Percentiles rank a stretch among this genome's conserved stretches.
Conservation (phyloP, 2,329 filamentous ascomycete species). For the Polychaeton citri region DNA sequence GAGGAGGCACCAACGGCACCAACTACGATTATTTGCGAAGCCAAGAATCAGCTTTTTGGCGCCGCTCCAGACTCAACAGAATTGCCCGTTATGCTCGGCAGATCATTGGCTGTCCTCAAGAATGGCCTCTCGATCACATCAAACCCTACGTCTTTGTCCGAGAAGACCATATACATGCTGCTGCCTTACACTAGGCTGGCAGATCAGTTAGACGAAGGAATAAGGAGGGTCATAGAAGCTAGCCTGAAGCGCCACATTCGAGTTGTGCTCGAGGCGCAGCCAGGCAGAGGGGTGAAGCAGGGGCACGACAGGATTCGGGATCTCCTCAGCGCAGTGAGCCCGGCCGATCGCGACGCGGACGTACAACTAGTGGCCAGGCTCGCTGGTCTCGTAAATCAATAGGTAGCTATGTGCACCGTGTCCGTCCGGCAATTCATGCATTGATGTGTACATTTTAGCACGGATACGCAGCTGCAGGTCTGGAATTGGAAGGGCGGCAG, state of each 20-base stretch:
- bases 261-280: background rate
- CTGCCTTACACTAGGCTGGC: slow-evolving; percentile 27
- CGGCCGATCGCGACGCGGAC: background rate
- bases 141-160: slow-evolving; percentile 27
- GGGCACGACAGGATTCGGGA: background rate
- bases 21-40: slow-evolving; percentile 51
- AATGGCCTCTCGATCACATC: slow-evolving; percentile 26
- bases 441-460: too few species aligned
- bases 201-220: slow-evolving; percentile 36
- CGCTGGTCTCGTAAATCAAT: too few species aligned
- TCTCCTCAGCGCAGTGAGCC: background rate
- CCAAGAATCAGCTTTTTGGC: slow-evolving; percentile 57
- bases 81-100: slow-evolving; percentile 59
- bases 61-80: slow-evolving; percentile 49
- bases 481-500: too few species aligned
- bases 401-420: too few species aligned
- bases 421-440: too few species aligned
- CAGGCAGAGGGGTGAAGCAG: background rate
- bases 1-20: slow-evolving; percentile 39
- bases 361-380: background rate
- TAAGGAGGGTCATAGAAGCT: slow-evolving; percentile 38
- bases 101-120: slow-evolving; percentile 50
- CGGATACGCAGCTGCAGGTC: too few species aligned
- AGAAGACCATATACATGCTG: slow-evolving; percentile 36
- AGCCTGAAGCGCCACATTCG: slow-evolving; percentile 25